A percentile compares a stretch with the other conserved stretches of the same genome.
Conservation (phyloP, 2,329 filamentous ascomycete species). For the Clonostachys sp. region DNA sequence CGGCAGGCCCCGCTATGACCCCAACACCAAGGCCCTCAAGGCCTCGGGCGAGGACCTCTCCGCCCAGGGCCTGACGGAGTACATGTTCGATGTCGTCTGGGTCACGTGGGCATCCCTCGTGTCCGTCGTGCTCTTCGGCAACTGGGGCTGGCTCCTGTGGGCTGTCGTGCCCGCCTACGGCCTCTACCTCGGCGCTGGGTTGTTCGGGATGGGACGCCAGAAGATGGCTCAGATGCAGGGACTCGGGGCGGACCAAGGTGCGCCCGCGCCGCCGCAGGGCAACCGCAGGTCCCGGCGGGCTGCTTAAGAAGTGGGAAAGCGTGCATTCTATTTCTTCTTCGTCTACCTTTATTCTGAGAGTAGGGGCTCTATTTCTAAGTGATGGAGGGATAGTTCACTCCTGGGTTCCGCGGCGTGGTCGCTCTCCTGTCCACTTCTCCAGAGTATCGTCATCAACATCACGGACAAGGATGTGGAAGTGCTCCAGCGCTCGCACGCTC, state of each 20-base stretch:
- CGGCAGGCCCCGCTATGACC: conserved; percentile 71
- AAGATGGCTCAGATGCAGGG: conserved; percentile 43
- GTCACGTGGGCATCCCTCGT: conserved; percentile 80
- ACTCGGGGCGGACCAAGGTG: conserved; percentile 16
- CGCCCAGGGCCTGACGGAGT: conserved; percentile 86
- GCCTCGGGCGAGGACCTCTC: conserved; percentile 83
- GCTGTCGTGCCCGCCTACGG: conserved; percentile 50
- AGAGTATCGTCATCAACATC: conserved; percentile 47
- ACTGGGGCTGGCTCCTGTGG: conserved; percentile 64
- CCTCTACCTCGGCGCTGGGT: conserved; percentile 45
- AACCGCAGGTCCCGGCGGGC: conserved; percentile 53
- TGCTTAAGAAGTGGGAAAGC: conserved; percentile 25
- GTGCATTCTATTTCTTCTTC: background rate
- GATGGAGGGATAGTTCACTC: background rate
- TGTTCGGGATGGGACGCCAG: conserved; percentile 48
- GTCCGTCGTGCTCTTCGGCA: conserved; percentile 72
- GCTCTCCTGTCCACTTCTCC: conserved; percentile 47
- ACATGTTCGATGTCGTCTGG: conserved; percentile 96
- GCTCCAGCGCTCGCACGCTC: conserved; percentile 81
- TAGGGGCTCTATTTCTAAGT: background rate
- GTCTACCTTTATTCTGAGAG: background rate
- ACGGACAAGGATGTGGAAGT: conserved; percentile 74
- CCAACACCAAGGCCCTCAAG: conserved; percentile 61
- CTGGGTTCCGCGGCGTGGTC: conserved; percentile 20
- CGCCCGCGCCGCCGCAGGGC: conserved; percentile 25